Base-by-base conservation (phyloP, 1,284 basidiomycete genomes). In the Malassezia caprae region DNA sequence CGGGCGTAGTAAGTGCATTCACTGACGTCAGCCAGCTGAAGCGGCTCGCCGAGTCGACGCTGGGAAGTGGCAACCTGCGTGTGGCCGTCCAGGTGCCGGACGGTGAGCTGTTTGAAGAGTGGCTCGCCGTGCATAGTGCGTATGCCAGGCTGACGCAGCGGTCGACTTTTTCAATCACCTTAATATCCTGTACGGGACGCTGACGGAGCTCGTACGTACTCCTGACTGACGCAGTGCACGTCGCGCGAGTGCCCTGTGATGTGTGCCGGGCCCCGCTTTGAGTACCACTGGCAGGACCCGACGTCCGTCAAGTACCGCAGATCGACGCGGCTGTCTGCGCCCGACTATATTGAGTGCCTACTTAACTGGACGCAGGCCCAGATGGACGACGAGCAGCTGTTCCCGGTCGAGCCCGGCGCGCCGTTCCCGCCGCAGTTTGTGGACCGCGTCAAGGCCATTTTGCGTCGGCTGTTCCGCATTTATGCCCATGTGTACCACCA, bases 401-500 rank as follows among this genome's bases (percentile, higher is more conserved):
- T 99, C 76, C 94, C 94, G 1, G 90, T 49, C 4, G 17, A 26
- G 31, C 48, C 63, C 90, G 89, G 90, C 48, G 84, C 90, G 5
- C 84, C 89, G 1, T 99, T 99, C 76, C 88, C 93, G 3, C 83
- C 82, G 71, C 88, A 84, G 69, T 98, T 98, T 77, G 83, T 84
- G 41, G 84, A 88, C 19, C 93, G 88, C 0, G 85, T 96, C 60
- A 86, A 90, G 75, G 90, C 88, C 13, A 90, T 99, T 57, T 82
- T 91, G 54, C 82, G 94, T 49, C 82, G 94, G 24, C 77, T 99
- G 45, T 98, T 98, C 81, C 82, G 94, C 13, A 88, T 99, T 39
- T 99, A 99, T 73, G 94, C 91, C 21, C 94, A 99, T 76, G 84
- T 98, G 69, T 99, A 99, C 79, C 94, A 93, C 80, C 91, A 91